These are phyloP conservation scores for Fusarium sp. DNA, from an alignment of 2,329 filamentous ascomycete genomes.

Conservation along the genomic window DNA sequence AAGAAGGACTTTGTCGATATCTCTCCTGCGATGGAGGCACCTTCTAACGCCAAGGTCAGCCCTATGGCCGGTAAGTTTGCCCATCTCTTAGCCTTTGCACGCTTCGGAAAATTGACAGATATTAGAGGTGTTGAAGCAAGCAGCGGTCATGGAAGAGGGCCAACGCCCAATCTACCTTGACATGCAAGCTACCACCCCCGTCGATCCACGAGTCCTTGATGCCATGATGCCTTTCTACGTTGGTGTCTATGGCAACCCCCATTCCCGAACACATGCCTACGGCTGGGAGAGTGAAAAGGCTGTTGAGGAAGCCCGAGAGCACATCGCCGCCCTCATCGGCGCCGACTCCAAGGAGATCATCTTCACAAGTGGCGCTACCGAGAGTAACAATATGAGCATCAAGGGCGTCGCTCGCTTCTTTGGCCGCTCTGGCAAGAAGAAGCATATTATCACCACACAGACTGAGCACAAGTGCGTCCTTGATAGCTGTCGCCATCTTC, in stretches of 20 bases:
- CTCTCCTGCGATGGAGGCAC: conserved; percentile 47
- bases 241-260: conserved; percentile 94
- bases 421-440: conserved; percentile 93
- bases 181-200: conserved; percentile 96
- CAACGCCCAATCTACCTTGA: conserved; percentile 96
- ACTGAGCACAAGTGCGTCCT: conserved; percentile 99
- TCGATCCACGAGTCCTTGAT: conserved; percentile 94
- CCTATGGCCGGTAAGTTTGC: conserved; percentile 70
- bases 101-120: conserved; percentile 27
- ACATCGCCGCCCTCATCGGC: conserved; percentile 89
- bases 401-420: conserved; percentile 98
- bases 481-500: conserved; percentile 95
- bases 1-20: conserved; percentile 82
- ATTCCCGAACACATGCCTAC: conserved; percentile 97
- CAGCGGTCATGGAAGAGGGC: conserved; percentile 92
- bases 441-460: conserved; percentile 96
- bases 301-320: conserved; percentile 84
- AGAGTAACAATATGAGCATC: conserved; percentile 99
- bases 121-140: conserved; percentile 85
- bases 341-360: conserved; percentile 98
- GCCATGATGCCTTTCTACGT: conserved; percentile 97
- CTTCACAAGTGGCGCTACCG: conserved; percentile 97
- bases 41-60: conserved; percentile 73
- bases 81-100: background rate
- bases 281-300: conserved; percentile 98